These are phyloP conservation scores for Ambrosiella cleistominuta DNA, from an alignment of 2,329 filamentous ascomycete species.

Conservation along the genomic window DNA sequence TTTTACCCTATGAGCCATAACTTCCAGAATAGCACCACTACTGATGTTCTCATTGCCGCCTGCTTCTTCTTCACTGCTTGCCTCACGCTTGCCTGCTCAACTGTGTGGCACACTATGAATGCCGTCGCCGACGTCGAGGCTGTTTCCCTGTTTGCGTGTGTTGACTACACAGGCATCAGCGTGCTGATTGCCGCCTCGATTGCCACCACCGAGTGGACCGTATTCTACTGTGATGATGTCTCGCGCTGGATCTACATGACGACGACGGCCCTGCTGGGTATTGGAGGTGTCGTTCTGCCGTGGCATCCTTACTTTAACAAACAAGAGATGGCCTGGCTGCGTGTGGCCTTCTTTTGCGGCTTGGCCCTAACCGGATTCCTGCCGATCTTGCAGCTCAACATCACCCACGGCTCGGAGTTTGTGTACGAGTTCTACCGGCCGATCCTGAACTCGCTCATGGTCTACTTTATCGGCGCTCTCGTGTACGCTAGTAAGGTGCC, in stretches of 20 bases:
- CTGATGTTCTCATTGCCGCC: constrained; percentile 78
- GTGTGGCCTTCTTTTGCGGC: constrained; percentile 80
- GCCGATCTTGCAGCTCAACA: constrained; percentile 67
- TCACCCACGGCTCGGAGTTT: constrained; percentile 60
- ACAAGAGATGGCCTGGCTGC: constrained; percentile 77
- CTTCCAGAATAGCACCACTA: constrained; percentile 70
- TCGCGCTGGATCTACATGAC: constrained; percentile 76
- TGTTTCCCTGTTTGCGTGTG: constrained; percentile 89
- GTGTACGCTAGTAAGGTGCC: constrained; percentile 87
- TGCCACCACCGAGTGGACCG: constrained; percentile 95
- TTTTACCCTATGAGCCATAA: constrained; percentile 82
- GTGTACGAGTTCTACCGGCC: constrained; percentile 81
- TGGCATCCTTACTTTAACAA: constrained; percentile 96
- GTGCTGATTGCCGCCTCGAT: constrained; percentile 89
- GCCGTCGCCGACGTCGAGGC: constrained; percentile 78
- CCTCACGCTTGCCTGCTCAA: constrained; percentile 88
- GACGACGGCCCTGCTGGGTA: constrained; percentile 61
- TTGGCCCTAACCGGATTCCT: constrained; percentile 78
- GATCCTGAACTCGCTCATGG: constrained; percentile 66
- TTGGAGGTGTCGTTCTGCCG: constrained; percentile 76
- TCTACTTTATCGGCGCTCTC: constrained; percentile 70
- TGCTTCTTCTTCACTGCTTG: constrained; percentile 92
- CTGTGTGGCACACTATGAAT: constrained; percentile 98
- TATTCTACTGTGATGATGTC: constrained; percentile 90
- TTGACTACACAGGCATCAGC: constrained; percentile 96